Evolutionary conservation across 1,284 basidiomycete species (phyloP).

Genomic region (Blastosporella zonata): DNA sequence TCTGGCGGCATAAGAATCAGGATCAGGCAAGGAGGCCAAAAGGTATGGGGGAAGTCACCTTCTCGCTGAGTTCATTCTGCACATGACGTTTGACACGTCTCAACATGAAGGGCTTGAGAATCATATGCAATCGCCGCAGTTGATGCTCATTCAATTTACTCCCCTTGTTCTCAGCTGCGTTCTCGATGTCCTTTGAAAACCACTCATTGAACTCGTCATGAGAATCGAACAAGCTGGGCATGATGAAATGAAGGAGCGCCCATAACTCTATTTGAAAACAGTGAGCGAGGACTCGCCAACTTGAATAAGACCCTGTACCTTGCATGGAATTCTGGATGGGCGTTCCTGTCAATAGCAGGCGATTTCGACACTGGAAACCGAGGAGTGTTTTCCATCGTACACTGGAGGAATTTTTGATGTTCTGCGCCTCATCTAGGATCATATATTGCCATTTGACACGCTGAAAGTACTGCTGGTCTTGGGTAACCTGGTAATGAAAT

Average conservation of each 20-base stretch:
- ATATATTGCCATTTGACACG: conserved; percentile 99
- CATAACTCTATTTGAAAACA: conserved; percentile 78
- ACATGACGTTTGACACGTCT: conserved; percentile 97
- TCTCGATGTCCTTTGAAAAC: conserved; percentile 99
- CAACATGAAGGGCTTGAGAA: conserved; percentile 99
- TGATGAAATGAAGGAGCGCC: conserved; percentile 99
- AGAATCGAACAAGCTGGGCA: conserved; percentile 98
- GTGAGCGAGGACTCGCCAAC: conserved; percentile 1
- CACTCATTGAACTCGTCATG: conserved; percentile 99
- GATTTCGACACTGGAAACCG: conserved; percentile 95
- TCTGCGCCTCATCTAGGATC: conserved; percentile 99
- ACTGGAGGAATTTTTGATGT: conserved; percentile 98
- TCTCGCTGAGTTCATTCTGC: conserved; percentile 99
- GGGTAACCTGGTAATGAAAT: conserved; percentile 64
- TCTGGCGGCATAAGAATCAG: conserved; percentile 45
- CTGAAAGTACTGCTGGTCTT: conserved; percentile 98
- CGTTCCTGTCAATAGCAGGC: conserved; percentile 93
- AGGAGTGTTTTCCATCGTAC: conserved; percentile 97
- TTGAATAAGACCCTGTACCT: conserved; percentile 47
- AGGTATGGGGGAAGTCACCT: conserved; percentile 51
- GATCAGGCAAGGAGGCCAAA: not conserved
- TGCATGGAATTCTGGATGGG: conserved; percentile 99
- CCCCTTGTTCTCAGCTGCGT: conserved; percentile 88
- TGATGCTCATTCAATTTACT: conserved; percentile 95
- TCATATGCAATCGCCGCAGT: conserved; percentile 95